These are phyloP conservation scores for Ophiostoma sp. DNA, from an alignment of 2,329 filamentous ascomycete genomes.

Conservation along the genomic window DNA sequence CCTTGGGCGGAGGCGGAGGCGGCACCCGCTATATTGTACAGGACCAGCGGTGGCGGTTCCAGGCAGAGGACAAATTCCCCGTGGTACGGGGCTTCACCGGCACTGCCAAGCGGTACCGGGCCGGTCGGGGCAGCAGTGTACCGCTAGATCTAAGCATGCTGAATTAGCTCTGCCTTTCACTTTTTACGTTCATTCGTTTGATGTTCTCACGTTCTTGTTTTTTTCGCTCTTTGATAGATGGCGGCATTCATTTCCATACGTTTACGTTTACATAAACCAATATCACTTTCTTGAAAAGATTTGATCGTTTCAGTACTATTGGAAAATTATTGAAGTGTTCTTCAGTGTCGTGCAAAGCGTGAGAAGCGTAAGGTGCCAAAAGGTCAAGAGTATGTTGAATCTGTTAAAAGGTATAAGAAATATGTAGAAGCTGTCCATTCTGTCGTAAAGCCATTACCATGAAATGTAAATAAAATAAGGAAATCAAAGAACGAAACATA, in stretches of 20 bases:
- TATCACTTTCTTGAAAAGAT: background rate
- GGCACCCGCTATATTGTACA: constrained; percentile 54
- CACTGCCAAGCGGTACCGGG: constrained; percentile 73
- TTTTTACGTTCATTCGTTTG: background rate
- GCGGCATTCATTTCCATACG: background rate
- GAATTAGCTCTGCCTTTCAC: background rate
- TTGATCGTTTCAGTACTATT: too few species aligned
- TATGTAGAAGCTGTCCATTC: background rate
- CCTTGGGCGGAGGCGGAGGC: constrained; percentile 27
- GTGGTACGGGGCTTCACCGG: constrained; percentile 76
- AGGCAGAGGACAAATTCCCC: constrained; percentile 72
- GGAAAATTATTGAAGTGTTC: too few species aligned
- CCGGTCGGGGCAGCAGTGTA: constrained; percentile 88
- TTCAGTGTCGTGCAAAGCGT: too few species aligned
- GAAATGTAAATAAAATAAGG: background rate
- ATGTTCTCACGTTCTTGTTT: background rate
- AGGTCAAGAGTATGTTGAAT: background rate
- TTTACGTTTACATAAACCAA: background rate
- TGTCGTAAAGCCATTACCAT: constrained; percentile 7
- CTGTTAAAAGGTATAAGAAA: background rate
- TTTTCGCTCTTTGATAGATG: constrained; percentile 9
- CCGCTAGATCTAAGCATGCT: constrained; percentile 68
- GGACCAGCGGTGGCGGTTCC: constrained; percentile 81
- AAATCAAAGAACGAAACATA: background rate
- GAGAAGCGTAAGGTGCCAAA: background rate